Evolutionary conservation across 2,329 filamentous ascomycete species (phyloP).

Genomic region (Bretziella fagacearum): DNA sequence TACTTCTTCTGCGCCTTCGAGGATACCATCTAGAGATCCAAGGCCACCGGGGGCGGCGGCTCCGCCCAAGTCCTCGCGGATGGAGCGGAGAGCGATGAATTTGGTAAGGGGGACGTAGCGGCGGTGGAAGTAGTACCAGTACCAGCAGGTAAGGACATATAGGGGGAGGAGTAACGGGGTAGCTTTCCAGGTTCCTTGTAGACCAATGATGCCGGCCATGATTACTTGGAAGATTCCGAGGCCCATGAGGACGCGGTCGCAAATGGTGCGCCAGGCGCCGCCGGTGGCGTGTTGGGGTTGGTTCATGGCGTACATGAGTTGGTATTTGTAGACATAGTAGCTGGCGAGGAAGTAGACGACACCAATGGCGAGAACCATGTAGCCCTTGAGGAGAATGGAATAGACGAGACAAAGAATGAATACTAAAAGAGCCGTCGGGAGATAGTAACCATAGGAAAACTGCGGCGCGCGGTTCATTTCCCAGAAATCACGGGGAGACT

Average conservation of each 20-base stretch:
- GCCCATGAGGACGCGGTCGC: conserved; percentile 74
- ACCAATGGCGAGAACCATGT: conserved; percentile 65
- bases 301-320: conserved; percentile 95
- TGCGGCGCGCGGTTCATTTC: conserved; percentile 65
- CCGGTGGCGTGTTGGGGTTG: conserved; percentile 90
- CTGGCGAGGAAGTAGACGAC: conserved; percentile 69
- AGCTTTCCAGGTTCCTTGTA: conserved; percentile 54
- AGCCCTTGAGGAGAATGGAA: conserved; percentile 66
- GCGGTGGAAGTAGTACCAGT: conserved; percentile 61
- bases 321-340: conserved; percentile 90
- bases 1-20: conserved; percentile 20
- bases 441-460: conserved; percentile 92
- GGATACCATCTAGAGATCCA: conserved; percentile 23
- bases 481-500: conserved; percentile 76
- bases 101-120: conserved; percentile 79
- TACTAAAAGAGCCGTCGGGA: conserved; percentile 80
- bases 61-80: conserved; percentile 32
- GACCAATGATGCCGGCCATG: conserved; percentile 70
- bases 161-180: conserved; percentile 62
- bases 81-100: conserved; percentile 81
- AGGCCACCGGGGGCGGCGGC: neutral
- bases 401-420: conserved; percentile 95
- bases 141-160: conserved; percentile 70
- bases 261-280: conserved; percentile 91
- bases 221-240: conserved; percentile 79